Base-by-base conservation (phyloP, 2,329 filamentous ascomycete species). In the Microdochium bolleyi region DNA sequence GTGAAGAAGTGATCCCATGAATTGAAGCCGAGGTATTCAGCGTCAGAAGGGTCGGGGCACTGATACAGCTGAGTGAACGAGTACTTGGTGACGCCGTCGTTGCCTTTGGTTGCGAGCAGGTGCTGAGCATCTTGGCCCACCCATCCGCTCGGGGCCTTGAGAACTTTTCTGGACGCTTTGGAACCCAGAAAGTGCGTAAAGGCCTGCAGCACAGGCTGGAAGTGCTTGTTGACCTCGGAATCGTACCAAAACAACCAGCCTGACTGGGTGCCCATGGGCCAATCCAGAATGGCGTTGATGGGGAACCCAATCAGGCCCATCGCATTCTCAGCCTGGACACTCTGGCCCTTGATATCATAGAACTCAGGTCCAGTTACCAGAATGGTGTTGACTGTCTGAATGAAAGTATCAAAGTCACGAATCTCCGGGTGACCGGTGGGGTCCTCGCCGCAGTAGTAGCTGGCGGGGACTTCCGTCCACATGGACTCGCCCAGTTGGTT, bases 1-100 rank as follows among this genome's bases (percentile, higher is more conserved):
- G 77, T 82, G 69, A 85, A 84, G 70, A 83, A 84, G 54, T 78
- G 66, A 55, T 84, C 81, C 81, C 81, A 84, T 1, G 77, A 81
- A 37, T 69, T 75, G 66, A 71, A 84, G 16, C 80, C 81, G 53
- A 70, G 61, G 57, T 74, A 60, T 49, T 66, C 59, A 14, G 61
- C 61, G 8, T 48, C 37, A 27, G 1, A 54, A 60, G 0, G 68
- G 65, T 41, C 19, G 48, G 75, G 66, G 54, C 73, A 75, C 21
- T 64, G 48, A 62, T 70, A 76, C 19, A 74, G 57, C 46, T 72
- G 58, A 24, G 73, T 61, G 54, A 71, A 71, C 8, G 56, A 60
- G 51, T 61, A 52, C 38, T 52, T 24, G 25, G 51, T 48, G 38
- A 16, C 34, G 49, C 51, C 52, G 50, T 38, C 49, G 46, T 41